Base-by-base conservation (phyloP, 345 rosid species). In the Litchi chinensis region DNA sequence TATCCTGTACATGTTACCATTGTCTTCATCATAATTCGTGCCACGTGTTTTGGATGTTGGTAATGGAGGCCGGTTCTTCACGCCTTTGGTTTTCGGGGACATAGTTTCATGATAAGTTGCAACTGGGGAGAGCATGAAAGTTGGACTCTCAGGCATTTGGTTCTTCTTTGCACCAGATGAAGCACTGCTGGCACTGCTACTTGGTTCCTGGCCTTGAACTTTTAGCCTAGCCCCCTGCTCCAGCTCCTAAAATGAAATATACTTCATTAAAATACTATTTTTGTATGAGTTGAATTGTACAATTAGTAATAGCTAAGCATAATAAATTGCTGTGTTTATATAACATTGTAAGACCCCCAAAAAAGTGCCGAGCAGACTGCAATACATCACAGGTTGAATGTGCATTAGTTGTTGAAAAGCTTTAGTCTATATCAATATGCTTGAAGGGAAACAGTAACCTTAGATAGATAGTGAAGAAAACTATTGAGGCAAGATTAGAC, bases 1-100 rank as follows among this genome's bases (percentile, higher is more conserved):
- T 46, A 83, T 77, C 57, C 82, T 87, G 85, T 82, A 81, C 80
- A 70, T 5, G 43, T 77, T 74, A 65, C 65, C 71, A 41, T 77
- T 77, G 10, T 70, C 78, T 60, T 75, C 79, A 1, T 50, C 48
- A 75, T 80, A 80, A 63, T 77, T 80, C 21, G 19, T 28, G 18
- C 64, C 63, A 74, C 77, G 60, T 19, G 77, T 73, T 69, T 80
- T 82, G 48, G 81, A 77, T 3, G 40, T 50, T 3, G 90, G 91
- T 82, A 85, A 73, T 10, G 84, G 89, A 12, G 91, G 90, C 56
- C 83, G 79, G 74, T 80, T 76, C 73, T 84, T 70, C 70, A 60
- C 44, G 64, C 41, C 80, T 41, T 64, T 67, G 26, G 71, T 74
- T 44, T 54, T 76, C n/a, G 83, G 79, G 65, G 82, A 75, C 76